Evolutionary conservation across 805 yeast genomes (phyloP).

Genomic region (Saccharomycopsis sp.): DNA sequence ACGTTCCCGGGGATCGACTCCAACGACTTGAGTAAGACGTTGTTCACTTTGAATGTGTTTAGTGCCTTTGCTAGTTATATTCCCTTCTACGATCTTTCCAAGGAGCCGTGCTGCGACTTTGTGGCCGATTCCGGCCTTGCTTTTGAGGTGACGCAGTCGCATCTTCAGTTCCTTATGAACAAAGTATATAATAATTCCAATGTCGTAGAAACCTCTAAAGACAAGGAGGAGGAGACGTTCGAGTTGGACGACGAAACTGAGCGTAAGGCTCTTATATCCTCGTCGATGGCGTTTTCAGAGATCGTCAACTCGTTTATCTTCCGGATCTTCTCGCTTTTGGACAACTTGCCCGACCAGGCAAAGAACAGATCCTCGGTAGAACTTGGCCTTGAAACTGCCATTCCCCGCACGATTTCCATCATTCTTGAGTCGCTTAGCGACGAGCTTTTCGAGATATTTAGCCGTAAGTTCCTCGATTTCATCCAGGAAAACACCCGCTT

Average conservation of each 20-base stretch:
- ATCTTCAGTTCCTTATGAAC: constrained; percentile 48
- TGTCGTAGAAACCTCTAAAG: constrained; percentile 15
- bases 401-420: constrained; percentile 41
- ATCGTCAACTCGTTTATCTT: constrained; percentile 51
- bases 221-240: constrained; percentile 26
- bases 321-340: constrained; percentile 57
- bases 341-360: constrained; percentile 57
- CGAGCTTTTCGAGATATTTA: constrained; percentile 39
- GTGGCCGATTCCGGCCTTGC: constrained; percentile 31
- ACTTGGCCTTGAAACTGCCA: constrained; percentile 29
- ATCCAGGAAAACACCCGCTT: constrained; percentile 53
- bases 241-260: constrained; percentile 37
- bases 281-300: constrained; percentile 64
- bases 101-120: constrained; percentile 30
- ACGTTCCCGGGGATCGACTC: constrained; percentile 79
- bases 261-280: constrained; percentile 55
- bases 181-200: constrained; percentile 31
- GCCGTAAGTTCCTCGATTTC: constrained; percentile 43
- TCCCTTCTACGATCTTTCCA: constrained; percentile 60
- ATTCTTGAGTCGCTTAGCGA: constrained; percentile 56
- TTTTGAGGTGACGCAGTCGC: constrained; percentile 56
- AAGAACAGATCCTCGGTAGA: constrained; percentile 45
- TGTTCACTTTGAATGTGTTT: constrained; percentile 59
- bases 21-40: constrained; percentile 73
- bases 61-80: constrained; percentile 64